These are phyloP conservation scores for Saposhnikovia divaricata DNA, from an alignment of 129 eudicot species.

Conservation along the genomic window DNA sequence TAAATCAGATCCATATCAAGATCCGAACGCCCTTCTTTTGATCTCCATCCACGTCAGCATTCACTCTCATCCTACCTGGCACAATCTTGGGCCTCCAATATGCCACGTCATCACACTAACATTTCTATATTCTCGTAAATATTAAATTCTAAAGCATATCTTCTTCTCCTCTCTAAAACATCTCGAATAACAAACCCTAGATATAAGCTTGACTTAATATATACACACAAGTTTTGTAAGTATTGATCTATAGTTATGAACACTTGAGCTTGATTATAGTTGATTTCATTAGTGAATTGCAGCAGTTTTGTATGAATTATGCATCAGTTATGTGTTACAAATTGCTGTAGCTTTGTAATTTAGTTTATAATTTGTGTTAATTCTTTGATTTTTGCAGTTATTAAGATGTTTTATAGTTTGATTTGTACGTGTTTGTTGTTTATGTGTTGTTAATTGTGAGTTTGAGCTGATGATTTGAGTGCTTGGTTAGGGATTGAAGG, in stretches of 20 bases:
- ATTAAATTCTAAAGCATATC: background rate
- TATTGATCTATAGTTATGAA: background rate
- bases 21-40: background rate
- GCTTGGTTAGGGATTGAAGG: background rate
- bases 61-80: background rate
- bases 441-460: background rate
- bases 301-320: background rate
- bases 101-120: background rate
- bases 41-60: conserved; percentile 1
- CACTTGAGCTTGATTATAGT: background rate
- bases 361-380: background rate
- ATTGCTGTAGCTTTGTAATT: background rate
- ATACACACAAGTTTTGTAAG: background rate
- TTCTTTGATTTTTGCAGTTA: background rate
- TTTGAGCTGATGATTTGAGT: background rate
- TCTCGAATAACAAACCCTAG: background rate
- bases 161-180: background rate
- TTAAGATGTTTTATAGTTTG: background rate
- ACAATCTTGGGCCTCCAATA: background rate
- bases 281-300: background rate
- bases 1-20: background rate
- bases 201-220: background rate
- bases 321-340: background rate
- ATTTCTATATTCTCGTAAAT: background rate
- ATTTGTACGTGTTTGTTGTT: background rate